These are phyloP conservation scores for Aspergillus brunneoviolaceus DNA, from an alignment of 2,329 filamentous ascomycete species.

Conservation along the genomic window DNA sequence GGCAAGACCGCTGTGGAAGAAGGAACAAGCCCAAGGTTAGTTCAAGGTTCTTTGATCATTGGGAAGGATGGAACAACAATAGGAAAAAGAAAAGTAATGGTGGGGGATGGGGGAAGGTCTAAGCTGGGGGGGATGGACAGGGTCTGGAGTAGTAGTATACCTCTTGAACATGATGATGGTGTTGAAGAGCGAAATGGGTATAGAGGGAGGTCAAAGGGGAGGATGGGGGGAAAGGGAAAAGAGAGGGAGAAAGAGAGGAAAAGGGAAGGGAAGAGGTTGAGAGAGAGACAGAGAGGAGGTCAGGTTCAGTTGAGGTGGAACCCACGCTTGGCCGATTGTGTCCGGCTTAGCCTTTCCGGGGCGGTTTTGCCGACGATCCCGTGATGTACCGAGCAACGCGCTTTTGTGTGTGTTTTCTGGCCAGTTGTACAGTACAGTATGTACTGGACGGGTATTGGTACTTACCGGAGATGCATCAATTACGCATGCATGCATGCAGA, in stretches of 20 bases:
- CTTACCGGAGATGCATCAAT: too few relatives aligned
- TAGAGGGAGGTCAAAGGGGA: slow-evolving; percentile 35
- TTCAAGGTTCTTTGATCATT: not conserved
- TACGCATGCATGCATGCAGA: too few relatives aligned
- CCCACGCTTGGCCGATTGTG: slow-evolving; percentile 27
- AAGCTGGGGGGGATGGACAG: not conserved
- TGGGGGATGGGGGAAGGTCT: slow-evolving; percentile 17
- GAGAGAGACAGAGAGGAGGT: slow-evolving; percentile 6
- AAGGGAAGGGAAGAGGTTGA: slow-evolving; percentile 31
- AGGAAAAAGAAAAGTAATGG: slow-evolving; percentile 15
- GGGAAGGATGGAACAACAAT: slow-evolving; percentile 10
- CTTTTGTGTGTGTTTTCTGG: not conserved
- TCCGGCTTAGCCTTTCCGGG: slow-evolving; percentile 42
- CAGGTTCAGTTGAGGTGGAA: slow-evolving; percentile 22
- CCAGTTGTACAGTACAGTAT: not conserved
- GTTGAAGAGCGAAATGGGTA: slow-evolving; percentile 45
- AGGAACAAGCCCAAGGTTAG: slow-evolving; percentile 12
- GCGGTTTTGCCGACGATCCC: slow-evolving; percentile 46
- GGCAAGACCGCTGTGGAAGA: slow-evolving; percentile 59
- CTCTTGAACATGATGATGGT: slow-evolving; percentile 62
- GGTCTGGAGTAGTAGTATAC: slow-evolving; percentile 35
- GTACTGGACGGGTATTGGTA: too few relatives aligned
- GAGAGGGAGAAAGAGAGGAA: slow-evolving; percentile 30
- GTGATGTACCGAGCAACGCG: slow-evolving; percentile 40
- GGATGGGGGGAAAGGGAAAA: slow-evolving; percentile 32